Evolutionary conservation across 495 filamentous ascomycete genomes (phyloP).

Genomic region (Xylaria venustula): DNA sequence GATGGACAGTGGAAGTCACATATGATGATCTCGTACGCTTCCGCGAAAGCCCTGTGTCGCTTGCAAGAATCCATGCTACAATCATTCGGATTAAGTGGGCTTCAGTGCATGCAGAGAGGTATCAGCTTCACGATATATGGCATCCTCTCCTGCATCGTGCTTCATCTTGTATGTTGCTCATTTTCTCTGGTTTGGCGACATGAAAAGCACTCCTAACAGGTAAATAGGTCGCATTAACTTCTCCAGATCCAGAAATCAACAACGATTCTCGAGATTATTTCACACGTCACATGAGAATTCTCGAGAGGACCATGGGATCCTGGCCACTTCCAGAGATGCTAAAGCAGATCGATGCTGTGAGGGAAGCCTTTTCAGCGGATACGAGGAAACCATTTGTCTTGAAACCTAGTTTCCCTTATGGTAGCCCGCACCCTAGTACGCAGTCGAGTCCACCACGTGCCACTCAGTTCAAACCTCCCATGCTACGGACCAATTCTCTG

Average conservation of each 20-base stretch:
- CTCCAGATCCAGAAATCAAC: slow-evolving; percentile 86
- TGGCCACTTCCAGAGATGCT: slow-evolving; percentile 95
- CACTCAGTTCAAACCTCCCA: slow-evolving; percentile 38
- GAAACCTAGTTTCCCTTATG: slow-evolving; percentile 84
- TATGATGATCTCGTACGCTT: slow-evolving; percentile 81
- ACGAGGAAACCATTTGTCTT: slow-evolving; percentile 81
- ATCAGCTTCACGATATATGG: slow-evolving; percentile 95
- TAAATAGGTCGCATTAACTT: slow-evolving; percentile 85
- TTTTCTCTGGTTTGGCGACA: slow-evolving; percentile 14
- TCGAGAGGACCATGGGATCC: slow-evolving; percentile 78
- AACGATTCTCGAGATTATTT: slow-evolving; percentile 86
- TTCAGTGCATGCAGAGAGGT: slow-evolving; percentile 91
- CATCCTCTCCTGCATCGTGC: slow-evolving; percentile 87
- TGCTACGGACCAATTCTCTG: slow-evolving; percentile 39
- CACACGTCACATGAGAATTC: slow-evolving; percentile 89
- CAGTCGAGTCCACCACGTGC: slow-evolving; percentile 63
- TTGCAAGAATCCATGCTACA: slow-evolving; percentile 85
- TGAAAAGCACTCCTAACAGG: slow-evolving; percentile 9
- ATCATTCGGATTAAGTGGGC: slow-evolving; percentile 73
- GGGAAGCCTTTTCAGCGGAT: slow-evolving; percentile 92
- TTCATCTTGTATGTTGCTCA: slow-evolving; percentile 75
- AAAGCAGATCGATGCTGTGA: slow-evolving; percentile 82
- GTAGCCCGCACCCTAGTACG: slow-evolving; percentile 65
- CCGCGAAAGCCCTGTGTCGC: slow-evolving; percentile 84
- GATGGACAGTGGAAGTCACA: slow-evolving; percentile 84